Conservation (phyloP, 2,329 filamentous ascomycete genomes). For the Botrytis aclada region DNA sequence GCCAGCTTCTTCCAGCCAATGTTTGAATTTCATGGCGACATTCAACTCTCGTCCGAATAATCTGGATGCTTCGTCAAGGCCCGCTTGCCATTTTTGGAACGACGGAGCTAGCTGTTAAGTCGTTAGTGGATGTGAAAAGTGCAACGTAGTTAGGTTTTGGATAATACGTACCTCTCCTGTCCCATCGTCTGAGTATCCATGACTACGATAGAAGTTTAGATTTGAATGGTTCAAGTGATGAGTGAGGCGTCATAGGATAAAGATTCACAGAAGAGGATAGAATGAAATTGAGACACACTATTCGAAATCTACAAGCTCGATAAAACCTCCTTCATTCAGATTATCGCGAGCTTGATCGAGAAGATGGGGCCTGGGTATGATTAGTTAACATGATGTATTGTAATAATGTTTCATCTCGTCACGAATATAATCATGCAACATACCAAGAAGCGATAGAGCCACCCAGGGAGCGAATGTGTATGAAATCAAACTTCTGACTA, state of each 20-base stretch:
- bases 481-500: slow-evolving; percentile 18
- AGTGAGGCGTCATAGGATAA: no score
- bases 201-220: background rate
- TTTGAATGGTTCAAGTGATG: background rate
- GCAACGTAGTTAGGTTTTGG: background rate
- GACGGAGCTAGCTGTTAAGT: slow-evolving; percentile 13
- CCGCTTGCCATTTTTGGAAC: slow-evolving; percentile 26
- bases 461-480: slow-evolving; percentile 20
- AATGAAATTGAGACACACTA: slow-evolving; percentile 21
- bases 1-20: slow-evolving; percentile 39
- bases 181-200: slow-evolving; percentile 11
- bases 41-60: slow-evolving; percentile 37
- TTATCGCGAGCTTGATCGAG: slow-evolving; percentile 27
- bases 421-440: slow-evolving; percentile 27
- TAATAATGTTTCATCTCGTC: background rate
- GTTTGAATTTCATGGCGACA: slow-evolving; percentile 23
- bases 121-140: background rate
- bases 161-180: background rate
- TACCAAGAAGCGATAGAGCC: slow-evolving; percentile 40
- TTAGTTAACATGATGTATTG: background rate
- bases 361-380: slow-evolving; percentile 30
- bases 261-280: background rate
- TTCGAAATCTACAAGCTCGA: slow-evolving; percentile 33
- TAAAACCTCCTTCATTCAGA: slow-evolving; percentile 30
- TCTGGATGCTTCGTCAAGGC: slow-evolving; percentile 34